phyloP scores from a whole-genome alignment of 345 rosid genomes.

The Viola odorata region DNA sequence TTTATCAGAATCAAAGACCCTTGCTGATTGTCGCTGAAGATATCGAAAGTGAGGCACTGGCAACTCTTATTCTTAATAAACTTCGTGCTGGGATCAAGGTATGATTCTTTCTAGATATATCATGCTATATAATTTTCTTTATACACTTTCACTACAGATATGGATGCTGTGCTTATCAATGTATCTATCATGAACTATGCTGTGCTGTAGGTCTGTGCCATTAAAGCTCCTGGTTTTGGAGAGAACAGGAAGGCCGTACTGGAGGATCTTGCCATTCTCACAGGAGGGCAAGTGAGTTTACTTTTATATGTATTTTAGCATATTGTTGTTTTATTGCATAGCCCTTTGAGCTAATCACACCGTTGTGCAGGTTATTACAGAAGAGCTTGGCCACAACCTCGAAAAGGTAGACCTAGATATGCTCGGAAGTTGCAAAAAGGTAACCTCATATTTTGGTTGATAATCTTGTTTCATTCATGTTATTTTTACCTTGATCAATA shows the following conservation, averaged over 20 bases:
- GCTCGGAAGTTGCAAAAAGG: constrained; percentile 96
- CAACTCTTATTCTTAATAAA: constrained; percentile 79
- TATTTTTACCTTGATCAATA: neutral
- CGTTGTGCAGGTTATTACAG: constrained; percentile 64
- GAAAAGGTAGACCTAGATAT: constrained; percentile 77
- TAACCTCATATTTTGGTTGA: constrained; percentile 7
- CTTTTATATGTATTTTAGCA: neutral
- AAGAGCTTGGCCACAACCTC: constrained; percentile 90
- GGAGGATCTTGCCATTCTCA: constrained; percentile 84
- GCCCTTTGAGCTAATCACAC: neutral
- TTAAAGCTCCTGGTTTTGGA: constrained; percentile 98
- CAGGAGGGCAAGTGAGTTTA: constrained; percentile 74
- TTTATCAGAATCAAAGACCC: constrained; percentile 75
- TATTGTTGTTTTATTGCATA: neutral
- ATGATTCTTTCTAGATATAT: neutral
- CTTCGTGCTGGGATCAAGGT: constrained; percentile 99
- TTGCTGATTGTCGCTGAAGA: constrained; percentile 90
- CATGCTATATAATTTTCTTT: too few relatives aligned
- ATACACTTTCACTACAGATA: too few relatives aligned
- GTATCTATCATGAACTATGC: neutral
- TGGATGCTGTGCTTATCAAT: too few relatives aligned
- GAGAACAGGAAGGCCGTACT: constrained; percentile 83
- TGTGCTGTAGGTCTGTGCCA: constrained; percentile 65
- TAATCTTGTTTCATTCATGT: neutral
- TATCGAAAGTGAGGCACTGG: constrained; percentile 88